Evolutionary conservation across 2,329 filamentous ascomycete species (phyloP).

Genomic region (Exophiala sp.): DNA sequence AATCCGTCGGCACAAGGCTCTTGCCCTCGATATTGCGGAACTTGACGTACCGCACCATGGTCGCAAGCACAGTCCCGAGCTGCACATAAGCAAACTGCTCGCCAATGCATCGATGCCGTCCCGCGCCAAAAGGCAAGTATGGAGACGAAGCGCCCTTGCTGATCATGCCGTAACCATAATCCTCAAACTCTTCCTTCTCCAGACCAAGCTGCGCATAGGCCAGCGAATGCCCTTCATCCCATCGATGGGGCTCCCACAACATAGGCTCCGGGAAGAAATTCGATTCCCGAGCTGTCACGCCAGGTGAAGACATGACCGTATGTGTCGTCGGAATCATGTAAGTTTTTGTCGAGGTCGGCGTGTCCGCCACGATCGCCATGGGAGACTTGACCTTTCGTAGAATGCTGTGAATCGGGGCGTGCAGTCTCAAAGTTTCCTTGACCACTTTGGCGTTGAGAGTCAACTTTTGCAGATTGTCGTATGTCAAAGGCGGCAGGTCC

Average conservation of each 20-base stretch:
- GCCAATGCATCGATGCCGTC: constrained; percentile 89
- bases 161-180: constrained; percentile 91
- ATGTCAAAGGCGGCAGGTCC: constrained; percentile 55
- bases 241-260: constrained; percentile 86
- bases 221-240: constrained; percentile 64
- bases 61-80: constrained; percentile 77
- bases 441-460: constrained; percentile 62
- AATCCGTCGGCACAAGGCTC: constrained; percentile 66
- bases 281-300: constrained; percentile 69
- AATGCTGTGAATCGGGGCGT: constrained; percentile 70
- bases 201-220: constrained; percentile 45
- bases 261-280: constrained; percentile 78
- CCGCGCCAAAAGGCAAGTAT: constrained; percentile 91
- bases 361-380: constrained; percentile 59
- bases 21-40: constrained; percentile 72
- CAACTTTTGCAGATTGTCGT: constrained; percentile 58
- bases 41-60: constrained; percentile 74
- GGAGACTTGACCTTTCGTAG: constrained; percentile 69
- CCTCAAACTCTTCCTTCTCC: constrained; percentile 69
- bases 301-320: constrained; percentile 78
- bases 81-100: constrained; percentile 96
- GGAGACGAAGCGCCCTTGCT: constrained; percentile 86
- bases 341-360: constrained; percentile 58
- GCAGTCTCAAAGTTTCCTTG: constrained; percentile 68
- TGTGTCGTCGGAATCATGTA: constrained; percentile 79